Base-by-base conservation (phyloP, 192 early-diverging fungal genomes). In the Umbelopsis sp. region DNA sequence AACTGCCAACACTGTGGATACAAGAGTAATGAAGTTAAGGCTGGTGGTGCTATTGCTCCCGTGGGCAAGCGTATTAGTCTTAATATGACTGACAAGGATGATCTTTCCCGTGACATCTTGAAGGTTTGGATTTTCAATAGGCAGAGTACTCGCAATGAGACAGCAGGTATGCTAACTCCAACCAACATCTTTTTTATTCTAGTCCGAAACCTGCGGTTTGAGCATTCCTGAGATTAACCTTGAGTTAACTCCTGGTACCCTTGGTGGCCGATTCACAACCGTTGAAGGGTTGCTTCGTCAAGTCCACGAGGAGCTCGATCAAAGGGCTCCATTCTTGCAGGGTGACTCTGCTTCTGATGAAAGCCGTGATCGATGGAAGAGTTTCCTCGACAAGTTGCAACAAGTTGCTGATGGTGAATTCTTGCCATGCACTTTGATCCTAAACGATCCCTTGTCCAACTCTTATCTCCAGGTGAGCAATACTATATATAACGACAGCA, bases 11-110 rank as follows among this genome's bases (percentile, higher is more conserved):
- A 47, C 25, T 98, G 96, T 77, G 96, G 95, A 12, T 98, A 93
- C 86, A 97, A 96, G 87, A 91, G 87, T 56, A 98, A 97, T 79
- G 96, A 98, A 81, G 95, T 98, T 73, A 98, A 98, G 83, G 90
- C 95, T 68, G 94, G 96, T 62, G 95, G 96, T 16, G 86, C 94
- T 21, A 91, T 98, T 69, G 85, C 93, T 68, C 77, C 77, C 4
- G 77, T 86, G 72, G 96, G 95, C 59, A 91, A 87, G 73, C 85
- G 89, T 26, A 96, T 97, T 62, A 94, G 87, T 7, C 87, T 98
- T 38, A 89, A 84, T 51, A 83, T 98, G 59, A 88, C 89, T 69
- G 95, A 96, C 66, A 62, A 77, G 36, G 96, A 98, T 17, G 96
- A 98, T 82, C 82, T 98, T 69, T 93, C 89, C 31, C 84, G 96